Evolutionary conservation across 106 monocot species (phyloP).

Genomic region (Acorus calamus): DNA sequence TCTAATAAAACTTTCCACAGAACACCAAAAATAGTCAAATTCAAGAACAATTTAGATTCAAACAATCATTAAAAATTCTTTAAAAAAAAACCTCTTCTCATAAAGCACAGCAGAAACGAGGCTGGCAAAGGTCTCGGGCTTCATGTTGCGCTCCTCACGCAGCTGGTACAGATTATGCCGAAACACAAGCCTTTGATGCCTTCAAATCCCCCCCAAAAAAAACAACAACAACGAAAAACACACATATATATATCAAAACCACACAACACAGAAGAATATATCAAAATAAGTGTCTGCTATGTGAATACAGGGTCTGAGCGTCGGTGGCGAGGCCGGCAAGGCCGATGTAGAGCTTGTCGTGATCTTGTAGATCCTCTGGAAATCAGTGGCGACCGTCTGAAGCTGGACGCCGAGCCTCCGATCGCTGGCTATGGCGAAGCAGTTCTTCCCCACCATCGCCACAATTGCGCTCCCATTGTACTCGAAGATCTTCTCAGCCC

Average conservation of each 20-base stretch:
- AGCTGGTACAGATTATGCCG: neutral
- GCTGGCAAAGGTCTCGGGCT: neutral
- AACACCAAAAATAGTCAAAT: too few relatives aligned
- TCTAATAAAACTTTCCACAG: too few relatives aligned
- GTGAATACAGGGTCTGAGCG: constrained; percentile 10
- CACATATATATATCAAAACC: too few relatives aligned
- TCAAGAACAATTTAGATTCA: too few relatives aligned
- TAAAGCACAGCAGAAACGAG: neutral
- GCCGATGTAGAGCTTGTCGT: constrained; percentile 16
- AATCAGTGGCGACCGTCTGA: constrained; percentile 17
- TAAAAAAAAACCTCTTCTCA: neutral
- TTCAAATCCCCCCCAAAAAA: neutral
- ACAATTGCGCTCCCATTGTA: constrained; percentile 18
- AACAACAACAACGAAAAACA: neutral
- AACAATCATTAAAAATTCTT: too few relatives aligned
- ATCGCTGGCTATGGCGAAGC: constrained; percentile 19
- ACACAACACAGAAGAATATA: too few relatives aligned
- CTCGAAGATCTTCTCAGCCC: constrained; percentile 9
- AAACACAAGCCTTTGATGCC: neutral
- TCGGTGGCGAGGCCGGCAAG: constrained; percentile 19
- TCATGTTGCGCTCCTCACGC: neutral
- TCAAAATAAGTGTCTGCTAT: too few relatives aligned
- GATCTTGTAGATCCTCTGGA: constrained; percentile 17
- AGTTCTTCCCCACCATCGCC: constrained; percentile 17
- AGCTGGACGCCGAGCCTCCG: constrained; percentile 15